Evolutionary conservation across 148 eudicot genomes (phyloP).

Genomic region (Chenopodium berlandieri): DNA sequence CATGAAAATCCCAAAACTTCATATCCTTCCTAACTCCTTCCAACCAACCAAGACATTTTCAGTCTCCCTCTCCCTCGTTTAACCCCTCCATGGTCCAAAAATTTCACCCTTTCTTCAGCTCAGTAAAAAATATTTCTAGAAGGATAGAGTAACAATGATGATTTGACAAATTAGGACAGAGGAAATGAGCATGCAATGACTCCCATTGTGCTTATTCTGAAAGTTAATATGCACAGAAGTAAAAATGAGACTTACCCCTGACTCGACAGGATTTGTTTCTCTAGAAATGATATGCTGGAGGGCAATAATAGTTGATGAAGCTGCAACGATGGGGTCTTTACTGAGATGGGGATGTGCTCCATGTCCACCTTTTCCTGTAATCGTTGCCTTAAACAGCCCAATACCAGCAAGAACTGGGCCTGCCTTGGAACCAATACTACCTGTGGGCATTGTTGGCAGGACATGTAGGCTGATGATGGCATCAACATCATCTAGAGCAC

Average conservation of each 20-base stretch:
- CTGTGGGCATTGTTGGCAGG: conserved; percentile 42
- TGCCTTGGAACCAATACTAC: conserved; percentile 43
- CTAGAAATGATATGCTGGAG: conserved; percentile 71
- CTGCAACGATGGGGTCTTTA: conserved; percentile 59
- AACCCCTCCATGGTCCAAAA: too few relatives aligned
- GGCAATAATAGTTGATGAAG: conserved; percentile 46
- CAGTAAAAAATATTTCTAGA: background rate
- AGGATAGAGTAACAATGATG: background rate
- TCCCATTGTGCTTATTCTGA: background rate
- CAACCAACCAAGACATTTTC: too few relatives aligned
- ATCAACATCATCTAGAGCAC: conserved; percentile 48
- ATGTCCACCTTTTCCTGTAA: conserved; percentile 64
- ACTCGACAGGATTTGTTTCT: conserved; percentile 61
- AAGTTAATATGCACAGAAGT: background rate
- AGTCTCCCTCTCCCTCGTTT: too few relatives aligned
- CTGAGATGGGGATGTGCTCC: conserved; percentile 62
- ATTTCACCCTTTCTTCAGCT: background rate
- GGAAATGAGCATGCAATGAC: background rate
- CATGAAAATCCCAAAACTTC: too few relatives aligned
- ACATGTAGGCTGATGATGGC: conserved; percentile 61
- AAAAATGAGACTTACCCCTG: conserved; percentile 39
- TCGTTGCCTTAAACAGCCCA: conserved; percentile 49
- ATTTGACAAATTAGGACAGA: background rate
- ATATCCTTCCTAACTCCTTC: too few relatives aligned
- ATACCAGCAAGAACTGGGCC: conserved; percentile 65